phyloP scores from a whole-genome alignment of 441 rosid species.

The Euphorbia schlechtendalii region DNA sequence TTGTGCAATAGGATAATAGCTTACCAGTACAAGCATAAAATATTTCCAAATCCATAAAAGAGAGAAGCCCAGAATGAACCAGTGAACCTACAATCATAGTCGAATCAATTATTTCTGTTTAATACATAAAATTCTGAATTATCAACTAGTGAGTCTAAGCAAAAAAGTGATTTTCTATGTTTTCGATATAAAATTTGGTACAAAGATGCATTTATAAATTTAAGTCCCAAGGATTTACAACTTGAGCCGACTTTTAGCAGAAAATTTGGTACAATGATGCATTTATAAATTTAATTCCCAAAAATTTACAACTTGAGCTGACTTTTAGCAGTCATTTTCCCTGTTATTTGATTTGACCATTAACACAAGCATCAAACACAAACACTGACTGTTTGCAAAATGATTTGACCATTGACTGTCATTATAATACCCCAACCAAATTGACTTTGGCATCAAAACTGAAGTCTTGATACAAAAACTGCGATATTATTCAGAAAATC shows the following conservation, averaged over 20 bases:
- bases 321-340: too few relatives aligned
- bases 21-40: constrained; percentile 78
- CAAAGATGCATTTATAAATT: background rate
- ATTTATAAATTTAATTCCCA: background rate
- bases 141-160: background rate
- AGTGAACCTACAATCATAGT: constrained; percentile 54
- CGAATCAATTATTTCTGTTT: background rate
- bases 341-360: too few relatives aligned
- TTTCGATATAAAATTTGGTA: background rate
- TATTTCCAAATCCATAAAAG: constrained; percentile 84
- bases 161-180: background rate
- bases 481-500: too few relatives aligned
- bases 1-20: constrained; percentile 10
- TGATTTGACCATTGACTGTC: too few relatives aligned
- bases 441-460: too few relatives aligned
- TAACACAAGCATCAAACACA: too few relatives aligned
- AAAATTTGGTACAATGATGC: background rate
- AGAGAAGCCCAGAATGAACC: constrained; percentile 81
- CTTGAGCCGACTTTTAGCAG: background rate
- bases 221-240: background rate
- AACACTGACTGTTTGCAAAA: too few relatives aligned
- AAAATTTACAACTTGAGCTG: background rate
- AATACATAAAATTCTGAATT: background rate
- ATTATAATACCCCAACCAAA: too few relatives aligned
- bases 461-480: too few relatives aligned